Evolutionary conservation across 176 grass and related monocot species (phyloP), one percentile per base, ranked within the genome.

Genomic region (Avena sativa): DNA sequence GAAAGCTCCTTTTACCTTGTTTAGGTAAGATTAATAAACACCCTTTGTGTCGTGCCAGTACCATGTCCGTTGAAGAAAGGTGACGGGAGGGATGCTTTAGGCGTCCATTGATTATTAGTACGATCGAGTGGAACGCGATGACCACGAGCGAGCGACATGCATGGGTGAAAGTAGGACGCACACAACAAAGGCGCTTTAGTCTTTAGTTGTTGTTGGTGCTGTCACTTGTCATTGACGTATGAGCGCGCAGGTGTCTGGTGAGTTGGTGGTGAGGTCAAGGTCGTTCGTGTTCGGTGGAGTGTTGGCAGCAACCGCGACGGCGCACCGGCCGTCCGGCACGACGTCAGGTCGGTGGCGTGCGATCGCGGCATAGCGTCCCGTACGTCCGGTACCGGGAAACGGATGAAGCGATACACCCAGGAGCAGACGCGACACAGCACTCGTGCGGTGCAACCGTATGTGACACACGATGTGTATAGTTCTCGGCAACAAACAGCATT

Each of bases 281-380:
- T 36, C 26, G 8, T 38, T 2, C 20, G 23, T 16, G 79, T 78
- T 44, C 1, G 89, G 84, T 90, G 79, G 36, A 26, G 12, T 3
- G 88, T 90, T 82, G 88, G 88, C 79, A 57, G 82, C 87, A 80
- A 90, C 79, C 79, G 84, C 84, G 88, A 90, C 84, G 89, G 52
- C 76, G 67, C 87, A 89, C 71, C 87, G 55, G 81, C 87, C 43
- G 86, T 49, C 49, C 4, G 76, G 83, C 9, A 48, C 46, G 6
- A 43, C 4, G 40, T 43, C 16, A 56, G 53, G 53, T 4, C 66
- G 62, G 76, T 59, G 8, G 15, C 57, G 58, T 80, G 34, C 50
- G 8, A 59, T 65, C 58, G 40, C 58, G 1, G 55, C 76, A 21
- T 53, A 44, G 12, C 50, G 11, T 15, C 13, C 28, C 9, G 40